Evolutionary conservation across 352 stramenopile genomes (phyloP).

Genomic region (Globisporangium recalcitrans): DNA sequence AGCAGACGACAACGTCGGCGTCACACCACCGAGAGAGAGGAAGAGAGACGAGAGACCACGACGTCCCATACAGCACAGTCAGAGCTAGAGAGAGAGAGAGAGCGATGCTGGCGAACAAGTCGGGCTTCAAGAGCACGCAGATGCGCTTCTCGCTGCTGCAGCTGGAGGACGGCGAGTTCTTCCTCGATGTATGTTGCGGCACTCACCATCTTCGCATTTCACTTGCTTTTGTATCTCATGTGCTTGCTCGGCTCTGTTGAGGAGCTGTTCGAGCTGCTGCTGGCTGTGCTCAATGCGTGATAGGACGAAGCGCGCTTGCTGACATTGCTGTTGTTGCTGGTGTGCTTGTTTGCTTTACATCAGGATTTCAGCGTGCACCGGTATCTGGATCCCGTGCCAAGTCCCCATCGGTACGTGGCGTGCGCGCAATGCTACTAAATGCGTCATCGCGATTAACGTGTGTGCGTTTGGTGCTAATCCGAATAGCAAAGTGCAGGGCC

Average conservation of each 20-base stretch:
- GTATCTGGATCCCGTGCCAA: conserved; percentile 54
- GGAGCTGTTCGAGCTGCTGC: not conserved
- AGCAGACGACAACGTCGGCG: too few relatives aligned
- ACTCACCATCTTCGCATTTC: not conserved
- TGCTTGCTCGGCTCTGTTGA: not conserved
- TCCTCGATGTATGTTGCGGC: conserved; percentile 76
- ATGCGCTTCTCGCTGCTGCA: conserved; percentile 90
- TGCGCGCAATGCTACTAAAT: not conserved
- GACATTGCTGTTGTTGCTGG: conserved; percentile 4
- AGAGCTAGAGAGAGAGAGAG: not conserved
- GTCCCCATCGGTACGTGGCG: conserved; percentile 38
- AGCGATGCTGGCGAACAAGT: conserved; percentile 18
- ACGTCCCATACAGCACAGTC: not conserved
- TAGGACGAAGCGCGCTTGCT: not conserved
- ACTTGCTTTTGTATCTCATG: not conserved
- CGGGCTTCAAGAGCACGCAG: conserved; percentile 22
- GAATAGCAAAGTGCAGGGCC: conserved; percentile 66
- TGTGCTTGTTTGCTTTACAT: not conserved
- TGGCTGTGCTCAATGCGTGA: not conserved
- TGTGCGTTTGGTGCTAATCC: not conserved
- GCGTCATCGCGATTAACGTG: too few relatives aligned
- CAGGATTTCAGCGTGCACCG: conserved; percentile 84
- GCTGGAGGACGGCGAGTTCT: conserved; percentile 93
- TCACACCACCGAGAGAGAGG: too few relatives aligned
- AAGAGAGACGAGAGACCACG: too few relatives aligned